Conservation (phyloP, 1,139 yeast species). For the Fermentozyma sake region DNA sequence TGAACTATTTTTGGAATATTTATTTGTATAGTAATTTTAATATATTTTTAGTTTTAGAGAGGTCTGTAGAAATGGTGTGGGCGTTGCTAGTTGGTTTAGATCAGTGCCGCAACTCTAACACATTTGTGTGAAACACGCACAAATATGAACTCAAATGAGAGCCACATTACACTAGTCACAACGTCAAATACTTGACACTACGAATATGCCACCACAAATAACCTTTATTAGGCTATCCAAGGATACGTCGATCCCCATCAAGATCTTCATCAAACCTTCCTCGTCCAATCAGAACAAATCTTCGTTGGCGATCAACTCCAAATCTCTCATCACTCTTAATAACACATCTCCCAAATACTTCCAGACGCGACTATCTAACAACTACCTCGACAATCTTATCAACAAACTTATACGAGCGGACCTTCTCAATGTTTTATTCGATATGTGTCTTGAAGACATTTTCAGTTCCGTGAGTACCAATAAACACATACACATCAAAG, state of each 20-base stretch:
- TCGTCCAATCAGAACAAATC: constrained; percentile 1
- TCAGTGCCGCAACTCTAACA: too few relatives aligned
- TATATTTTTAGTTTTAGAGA: too few relatives aligned
- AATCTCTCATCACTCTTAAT: constrained; percentile 13
- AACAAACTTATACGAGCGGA: constrained; percentile 4
- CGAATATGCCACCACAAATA: constrained; percentile 15
- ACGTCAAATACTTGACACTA: too few relatives aligned
- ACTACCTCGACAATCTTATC: constrained; percentile 11
- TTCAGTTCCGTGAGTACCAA: too few relatives aligned
- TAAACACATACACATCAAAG: too few relatives aligned
- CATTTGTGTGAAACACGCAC: too few relatives aligned
- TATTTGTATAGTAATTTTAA: too few relatives aligned
- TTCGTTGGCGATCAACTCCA: constrained; percentile 14
- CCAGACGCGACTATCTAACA: constrained; percentile 13
- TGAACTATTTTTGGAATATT: too few relatives aligned
- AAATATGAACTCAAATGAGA: too few relatives aligned
- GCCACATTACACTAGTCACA: too few relatives aligned
- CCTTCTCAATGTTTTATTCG: constrained; percentile 4
- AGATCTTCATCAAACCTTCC: constrained; percentile 11
- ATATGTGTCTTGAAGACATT: neutral
- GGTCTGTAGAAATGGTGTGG: too few relatives aligned
- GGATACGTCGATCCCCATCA: constrained; percentile 10
- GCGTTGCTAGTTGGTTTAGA: too few relatives aligned
- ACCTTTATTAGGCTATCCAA: constrained; percentile 10
- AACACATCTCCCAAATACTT: constrained; percentile 9